Percentiles rank a stretch among this genome's conserved stretches.
These are phyloP conservation scores for Calonectria hongkongensis DNA, from an alignment of 2,329 filamentous ascomycete species.

Conservation along the genomic window DNA sequence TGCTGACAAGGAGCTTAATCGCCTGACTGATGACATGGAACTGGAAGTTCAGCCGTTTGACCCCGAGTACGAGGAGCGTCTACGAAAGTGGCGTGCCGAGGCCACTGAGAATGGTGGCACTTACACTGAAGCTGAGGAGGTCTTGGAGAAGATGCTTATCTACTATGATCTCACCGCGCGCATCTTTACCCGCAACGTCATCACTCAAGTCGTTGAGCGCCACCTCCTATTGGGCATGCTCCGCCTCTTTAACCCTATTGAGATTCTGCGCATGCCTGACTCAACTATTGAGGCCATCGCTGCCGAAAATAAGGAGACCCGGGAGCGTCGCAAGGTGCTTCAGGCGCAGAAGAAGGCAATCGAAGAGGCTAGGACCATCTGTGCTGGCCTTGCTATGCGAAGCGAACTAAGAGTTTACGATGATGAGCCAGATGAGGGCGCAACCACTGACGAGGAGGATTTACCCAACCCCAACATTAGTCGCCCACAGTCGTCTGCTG, in stretches of 20 bases:
- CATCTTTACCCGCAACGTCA: constrained; percentile 71
- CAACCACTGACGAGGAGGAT: constrained; percentile 57
- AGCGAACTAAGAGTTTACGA: constrained; percentile 67
- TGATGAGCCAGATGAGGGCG: constrained; percentile 60
- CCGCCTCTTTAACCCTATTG: constrained; percentile 71
- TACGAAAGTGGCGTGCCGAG: constrained; percentile 67
- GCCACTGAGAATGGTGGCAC: constrained; percentile 65
- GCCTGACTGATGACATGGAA: constrained; percentile 70
- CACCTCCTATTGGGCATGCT: constrained; percentile 72
- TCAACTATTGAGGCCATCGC: constrained; percentile 69
- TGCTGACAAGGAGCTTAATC: constrained; percentile 67
- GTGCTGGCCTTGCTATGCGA: constrained; percentile 70
- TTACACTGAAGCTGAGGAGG: constrained; percentile 71
- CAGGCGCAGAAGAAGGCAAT: constrained; percentile 70
- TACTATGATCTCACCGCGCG: constrained; percentile 73
- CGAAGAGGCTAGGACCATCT: constrained; percentile 70
- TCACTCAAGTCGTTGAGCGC: constrained; percentile 71
- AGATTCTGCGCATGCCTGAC: constrained; percentile 68
- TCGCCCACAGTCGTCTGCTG: constrained; percentile 41
- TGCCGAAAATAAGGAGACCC: constrained; percentile 72
- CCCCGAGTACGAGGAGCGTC: constrained; percentile 71
- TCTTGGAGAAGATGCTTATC: constrained; percentile 74
- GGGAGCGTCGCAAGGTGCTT: constrained; percentile 68
- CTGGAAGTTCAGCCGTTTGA: constrained; percentile 73
- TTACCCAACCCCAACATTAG: constrained; percentile 39